Evolutionary conservation across 2,329 filamentous ascomycete genomes (phyloP).

Genomic region (Fusarium tjaetaba): DNA sequence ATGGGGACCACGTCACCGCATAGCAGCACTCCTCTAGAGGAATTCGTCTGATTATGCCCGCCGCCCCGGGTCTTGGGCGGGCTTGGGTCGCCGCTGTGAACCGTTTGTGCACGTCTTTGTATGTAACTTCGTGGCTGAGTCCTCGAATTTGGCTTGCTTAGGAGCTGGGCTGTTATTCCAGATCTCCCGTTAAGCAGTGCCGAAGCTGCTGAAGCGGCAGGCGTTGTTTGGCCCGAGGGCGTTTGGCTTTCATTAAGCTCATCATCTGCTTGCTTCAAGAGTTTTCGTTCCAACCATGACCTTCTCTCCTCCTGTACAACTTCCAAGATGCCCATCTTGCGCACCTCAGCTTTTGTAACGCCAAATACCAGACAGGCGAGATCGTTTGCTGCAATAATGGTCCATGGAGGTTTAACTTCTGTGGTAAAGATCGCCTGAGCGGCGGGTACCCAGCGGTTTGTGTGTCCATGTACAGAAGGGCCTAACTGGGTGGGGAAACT

Average conservation of each 20-base stretch:
- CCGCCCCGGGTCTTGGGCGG: conserved; percentile 64
- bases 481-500: conserved; percentile 60
- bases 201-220: conserved; percentile 56
- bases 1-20: conserved; percentile 99
- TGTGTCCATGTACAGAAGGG: conserved; percentile 82
- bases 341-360: conserved; percentile 95
- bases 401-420: conserved; percentile 90
- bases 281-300: conserved; percentile 88
- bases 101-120: conserved; percentile 70
- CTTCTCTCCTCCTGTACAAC: conserved; percentile 91
- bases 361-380: conserved; percentile 97
- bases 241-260: conserved; percentile 46
- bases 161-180: conserved; percentile 86
- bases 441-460: conserved; percentile 88
- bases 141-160: conserved; percentile 81
- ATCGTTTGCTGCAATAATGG: conserved; percentile 95
- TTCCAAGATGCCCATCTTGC: conserved; percentile 93
- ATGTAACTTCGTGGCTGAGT: conserved; percentile 63
- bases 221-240: conserved; percentile 48
- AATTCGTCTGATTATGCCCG: conserved; percentile 74
- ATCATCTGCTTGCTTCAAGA: conserved; percentile 64
- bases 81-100: conserved; percentile 65
- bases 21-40: conserved; percentile 87
- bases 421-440: conserved; percentile 98
- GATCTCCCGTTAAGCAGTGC: conserved; percentile 73